Evolutionary conservation across 2,329 filamentous ascomycete genomes (phyloP).

Genomic region (Sphaerulina vaccinii): DNA sequence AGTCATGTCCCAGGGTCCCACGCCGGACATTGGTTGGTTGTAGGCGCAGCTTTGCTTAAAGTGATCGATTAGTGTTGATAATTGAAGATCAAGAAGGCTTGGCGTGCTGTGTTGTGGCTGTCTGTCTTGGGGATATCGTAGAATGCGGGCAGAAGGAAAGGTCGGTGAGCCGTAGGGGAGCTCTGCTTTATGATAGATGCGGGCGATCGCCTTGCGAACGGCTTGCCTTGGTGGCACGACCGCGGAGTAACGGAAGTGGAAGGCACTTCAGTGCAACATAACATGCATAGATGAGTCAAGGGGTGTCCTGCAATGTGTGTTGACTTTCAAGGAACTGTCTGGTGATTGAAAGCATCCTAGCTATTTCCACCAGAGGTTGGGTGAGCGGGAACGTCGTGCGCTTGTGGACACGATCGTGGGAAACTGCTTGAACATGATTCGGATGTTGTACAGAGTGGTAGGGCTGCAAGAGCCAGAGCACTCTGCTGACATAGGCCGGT

Average conservation of each 20-base stretch:
- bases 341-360: not conserved
- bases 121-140: not conserved
- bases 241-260: not conserved
- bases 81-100: not conserved
- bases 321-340: not conserved
- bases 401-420: not conserved
- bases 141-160: not conserved
- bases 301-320: not conserved
- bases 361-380: not conserved
- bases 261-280: not conserved
- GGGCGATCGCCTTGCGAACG: not conserved
- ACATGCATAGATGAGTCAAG: not conserved
- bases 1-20: not conserved
- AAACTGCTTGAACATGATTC: not conserved
- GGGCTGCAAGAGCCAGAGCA: not conserved
- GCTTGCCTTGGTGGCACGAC: not conserved
- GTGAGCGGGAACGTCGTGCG: not conserved
- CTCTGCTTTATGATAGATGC: not conserved
- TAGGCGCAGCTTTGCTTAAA: too few species aligned
- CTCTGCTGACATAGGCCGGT: not conserved
- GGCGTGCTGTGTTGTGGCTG: not conserved
- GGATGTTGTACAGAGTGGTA: not conserved
- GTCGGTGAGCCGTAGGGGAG: not conserved
- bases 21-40: too few species aligned
- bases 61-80: not conserved